Conservation (phyloP, 2,329 filamentous ascomycete genomes). For the Sphaerulina vaccinii region DNA sequence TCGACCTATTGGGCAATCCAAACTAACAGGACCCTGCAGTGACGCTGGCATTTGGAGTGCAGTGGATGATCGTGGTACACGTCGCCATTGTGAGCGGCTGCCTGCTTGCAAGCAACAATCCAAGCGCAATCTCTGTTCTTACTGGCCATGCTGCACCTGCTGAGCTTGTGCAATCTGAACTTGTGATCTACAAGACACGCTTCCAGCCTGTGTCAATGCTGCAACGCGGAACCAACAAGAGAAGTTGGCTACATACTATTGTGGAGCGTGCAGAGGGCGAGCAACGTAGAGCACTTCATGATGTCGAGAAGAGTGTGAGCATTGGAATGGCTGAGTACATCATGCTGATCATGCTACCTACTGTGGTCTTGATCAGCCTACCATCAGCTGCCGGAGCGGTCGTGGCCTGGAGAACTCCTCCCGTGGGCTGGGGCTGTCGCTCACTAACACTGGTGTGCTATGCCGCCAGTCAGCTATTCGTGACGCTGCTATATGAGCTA, state of each 20-base stretch:
- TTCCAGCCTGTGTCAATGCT: slow-evolving; percentile 12
- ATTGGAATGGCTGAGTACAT: not conserved
- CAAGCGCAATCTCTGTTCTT: slow-evolving; percentile 3
- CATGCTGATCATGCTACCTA: not conserved
- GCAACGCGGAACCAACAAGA: slow-evolving; percentile 6
- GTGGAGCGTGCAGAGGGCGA: not conserved
- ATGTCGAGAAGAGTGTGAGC: not conserved
- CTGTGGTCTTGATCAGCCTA: slow-evolving; percentile 4
- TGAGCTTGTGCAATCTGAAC: not conserved
- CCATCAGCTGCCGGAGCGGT: slow-evolving; percentile 8
- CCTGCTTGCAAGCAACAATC: slow-evolving; percentile 10
- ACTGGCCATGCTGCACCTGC: not conserved
- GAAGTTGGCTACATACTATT: slow-evolving; percentile 1
- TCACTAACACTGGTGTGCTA: slow-evolving; percentile 11
- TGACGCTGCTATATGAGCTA: slow-evolving; percentile 6
- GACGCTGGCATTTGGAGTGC: slow-evolving; percentile 9
- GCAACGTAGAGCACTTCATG: not conserved
- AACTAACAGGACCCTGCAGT: slow-evolving; percentile 5
- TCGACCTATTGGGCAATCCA: slow-evolving; percentile 6
- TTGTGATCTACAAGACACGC: not conserved
- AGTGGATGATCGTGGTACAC: slow-evolving; percentile 14
- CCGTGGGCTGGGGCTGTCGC: slow-evolving; percentile 11
- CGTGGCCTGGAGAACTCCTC: slow-evolving; percentile 11
- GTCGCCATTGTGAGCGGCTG: slow-evolving; percentile 11
- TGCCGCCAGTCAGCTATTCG: slow-evolving; percentile 8